Evolutionary conservation across 805 yeast species (phyloP).

Genomic region (Wickerhamiella shivajii): DNA sequence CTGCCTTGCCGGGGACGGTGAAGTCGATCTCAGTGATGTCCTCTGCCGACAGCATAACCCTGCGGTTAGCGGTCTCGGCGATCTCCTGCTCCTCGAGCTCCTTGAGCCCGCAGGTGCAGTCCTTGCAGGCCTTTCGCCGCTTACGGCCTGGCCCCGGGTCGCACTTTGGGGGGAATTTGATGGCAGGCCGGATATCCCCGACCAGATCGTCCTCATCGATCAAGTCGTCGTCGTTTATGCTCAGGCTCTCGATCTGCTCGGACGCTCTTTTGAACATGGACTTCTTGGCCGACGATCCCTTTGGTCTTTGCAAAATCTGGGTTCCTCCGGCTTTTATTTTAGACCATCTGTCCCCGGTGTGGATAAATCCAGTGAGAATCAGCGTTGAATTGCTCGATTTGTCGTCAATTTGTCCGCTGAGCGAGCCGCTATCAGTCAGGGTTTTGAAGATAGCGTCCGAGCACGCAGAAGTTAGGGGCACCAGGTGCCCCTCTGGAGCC

Average conservation of each 20-base stretch:
- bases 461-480: conserved; percentile 13
- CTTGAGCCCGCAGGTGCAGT: conserved; percentile 92
- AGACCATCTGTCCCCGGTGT: conserved; percentile 15
- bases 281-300: neutral
- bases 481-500: conserved; percentile 14
- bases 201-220: conserved; percentile 46
- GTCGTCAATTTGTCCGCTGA: conserved; percentile 20
- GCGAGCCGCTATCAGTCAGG: conserved; percentile 22
- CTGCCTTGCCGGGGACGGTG: conserved; percentile 87
- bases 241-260: conserved; percentile 8
- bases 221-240: conserved; percentile 33
- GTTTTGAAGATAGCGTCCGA: conserved; percentile 20
- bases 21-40: conserved; percentile 87
- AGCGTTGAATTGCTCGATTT: conserved; percentile 20
- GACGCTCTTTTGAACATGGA: conserved; percentile 5
- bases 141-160: conserved; percentile 33
- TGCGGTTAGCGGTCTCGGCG: conserved; percentile 38
- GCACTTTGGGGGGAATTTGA: conserved; percentile 47
- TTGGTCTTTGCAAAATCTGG: neutral
- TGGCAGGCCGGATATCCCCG: conserved; percentile 26
- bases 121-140: conserved; percentile 91
- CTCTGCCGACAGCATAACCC: conserved; percentile 42
- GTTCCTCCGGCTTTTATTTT: conserved; percentile 9
- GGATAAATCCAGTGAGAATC: conserved; percentile 27
- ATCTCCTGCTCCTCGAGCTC: conserved; percentile 52